Percentiles rank a stretch among this genome's conserved stretches.
phyloP scores from a whole-genome alignment of 148 eudicot species.

The Rhododendron kiyosumense region DNA sequence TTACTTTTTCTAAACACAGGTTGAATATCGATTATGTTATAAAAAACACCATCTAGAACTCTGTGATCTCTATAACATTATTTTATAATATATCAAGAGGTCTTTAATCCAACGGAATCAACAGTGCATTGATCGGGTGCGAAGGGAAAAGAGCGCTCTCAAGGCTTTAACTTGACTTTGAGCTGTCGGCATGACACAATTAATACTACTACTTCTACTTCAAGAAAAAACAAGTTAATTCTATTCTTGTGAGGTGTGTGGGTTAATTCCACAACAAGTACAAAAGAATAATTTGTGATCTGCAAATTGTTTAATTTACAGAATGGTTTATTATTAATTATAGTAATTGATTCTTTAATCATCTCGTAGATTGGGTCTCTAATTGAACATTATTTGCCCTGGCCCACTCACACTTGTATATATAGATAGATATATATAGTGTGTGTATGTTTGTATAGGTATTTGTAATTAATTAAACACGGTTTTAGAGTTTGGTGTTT shows the following conservation, averaged over 20 bases:
- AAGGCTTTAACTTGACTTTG: neutral
- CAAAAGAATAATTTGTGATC: neutral
- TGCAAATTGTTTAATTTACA: neutral
- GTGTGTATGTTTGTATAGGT: neutral
- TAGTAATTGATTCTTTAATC: neutral
- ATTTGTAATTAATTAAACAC: neutral
- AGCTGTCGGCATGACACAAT: slow-evolving; percentile 11
- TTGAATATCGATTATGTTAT: neutral
- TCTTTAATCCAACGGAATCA: no score
- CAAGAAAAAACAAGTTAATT: neutral
- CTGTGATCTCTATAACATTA: neutral
- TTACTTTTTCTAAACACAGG: neutral
- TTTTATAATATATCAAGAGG: neutral
- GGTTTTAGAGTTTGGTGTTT: neutral
- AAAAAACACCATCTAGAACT: neutral
- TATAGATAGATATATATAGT: no score
- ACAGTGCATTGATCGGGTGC: no score
- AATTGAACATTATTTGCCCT: neutral
- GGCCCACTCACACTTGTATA: neutral
- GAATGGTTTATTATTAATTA: neutral
- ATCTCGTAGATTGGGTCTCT: neutral
- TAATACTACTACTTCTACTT: neutral
- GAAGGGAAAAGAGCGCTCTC: neutral
- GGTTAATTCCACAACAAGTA: neutral
- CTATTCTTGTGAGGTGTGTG: neutral